Conservation (phyloP, 2,329 filamentous ascomycete genomes). For the Claviceps quebecensis region DNA sequence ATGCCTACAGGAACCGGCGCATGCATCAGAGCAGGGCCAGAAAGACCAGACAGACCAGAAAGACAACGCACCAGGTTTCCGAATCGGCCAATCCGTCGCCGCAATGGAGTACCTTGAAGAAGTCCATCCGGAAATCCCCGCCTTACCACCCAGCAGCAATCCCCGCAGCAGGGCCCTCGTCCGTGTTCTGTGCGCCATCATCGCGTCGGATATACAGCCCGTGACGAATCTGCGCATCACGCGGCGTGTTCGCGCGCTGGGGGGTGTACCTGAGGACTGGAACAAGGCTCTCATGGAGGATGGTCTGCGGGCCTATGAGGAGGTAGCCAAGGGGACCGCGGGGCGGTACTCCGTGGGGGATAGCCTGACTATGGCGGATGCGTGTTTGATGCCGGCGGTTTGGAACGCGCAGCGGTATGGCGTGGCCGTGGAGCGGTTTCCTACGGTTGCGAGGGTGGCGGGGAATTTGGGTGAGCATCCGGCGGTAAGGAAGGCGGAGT, state of each 20-base stretch:
- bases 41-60: not conserved
- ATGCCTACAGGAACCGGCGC: constrained; percentile 10
- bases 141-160: constrained; percentile 36
- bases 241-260: constrained; percentile 30
- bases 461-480: constrained; percentile 31
- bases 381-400: constrained; percentile 41
- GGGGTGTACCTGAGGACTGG: constrained; percentile 32
- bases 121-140: constrained; percentile 24
- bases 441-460: constrained; percentile 30
- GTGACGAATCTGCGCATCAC: constrained; percentile 43
- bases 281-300: constrained; percentile 34
- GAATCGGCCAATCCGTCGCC: constrained; percentile 42
- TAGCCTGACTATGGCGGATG: constrained; percentile 41
- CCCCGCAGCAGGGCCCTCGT: constrained; percentile 31
- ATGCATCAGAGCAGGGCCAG: not conserved
- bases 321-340: constrained; percentile 21
- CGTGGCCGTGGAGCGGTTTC: constrained; percentile 36
- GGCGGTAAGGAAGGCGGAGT: constrained; percentile 38
- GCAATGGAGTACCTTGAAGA: constrained; percentile 51
- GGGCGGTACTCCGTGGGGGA: constrained; percentile 43
- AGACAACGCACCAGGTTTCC: constrained; percentile 15
- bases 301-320: constrained; percentile 44
- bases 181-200: constrained; percentile 38
- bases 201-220: constrained; percentile 44
- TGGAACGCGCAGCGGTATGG: constrained; percentile 42